Evolutionary conservation across 371 early-diverging fungal species (phyloP).

Genomic region (Zancudomyces culisetae): DNA sequence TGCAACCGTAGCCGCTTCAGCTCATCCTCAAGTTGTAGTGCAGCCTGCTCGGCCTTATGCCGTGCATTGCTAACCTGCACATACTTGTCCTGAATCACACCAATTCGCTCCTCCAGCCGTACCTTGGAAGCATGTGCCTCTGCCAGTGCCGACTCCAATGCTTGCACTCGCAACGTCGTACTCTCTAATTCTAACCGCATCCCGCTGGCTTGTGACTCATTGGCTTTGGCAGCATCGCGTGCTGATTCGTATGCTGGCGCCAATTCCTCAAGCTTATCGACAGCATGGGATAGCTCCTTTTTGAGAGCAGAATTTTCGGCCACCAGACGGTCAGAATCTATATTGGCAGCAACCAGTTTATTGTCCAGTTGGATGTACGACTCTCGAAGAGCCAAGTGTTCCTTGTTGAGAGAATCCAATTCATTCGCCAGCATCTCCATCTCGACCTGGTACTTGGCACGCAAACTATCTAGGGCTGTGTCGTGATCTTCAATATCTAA

Average conservation of each 20-base stretch:
- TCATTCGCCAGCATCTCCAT: conserved; percentile 48
- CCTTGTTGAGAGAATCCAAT: conserved; percentile 48
- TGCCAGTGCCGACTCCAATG: conserved; percentile 20
- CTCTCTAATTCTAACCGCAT: conserved; percentile 6
- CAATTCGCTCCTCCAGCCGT: conserved; percentile 43
- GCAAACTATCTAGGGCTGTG: conserved; percentile 32
- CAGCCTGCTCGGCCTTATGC: conserved; percentile 36
- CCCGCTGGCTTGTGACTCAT: conserved; percentile 14
- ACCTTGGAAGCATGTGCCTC: conserved; percentile 42
- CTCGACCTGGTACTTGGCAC: conserved; percentile 56
- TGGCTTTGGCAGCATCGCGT: conserved; percentile 21
- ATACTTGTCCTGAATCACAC: conserved; percentile 51
- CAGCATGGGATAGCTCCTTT: conserved; percentile 20
- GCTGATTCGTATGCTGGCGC: conserved; percentile 25
- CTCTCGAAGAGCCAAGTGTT: conserved; percentile 39
- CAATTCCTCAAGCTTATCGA: conserved; percentile 24
- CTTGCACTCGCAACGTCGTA: not conserved
- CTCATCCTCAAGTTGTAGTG: conserved; percentile 51
- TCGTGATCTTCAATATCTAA: conserved; percentile 53
- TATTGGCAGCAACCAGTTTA: conserved; percentile 24
- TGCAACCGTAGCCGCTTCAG: conserved; percentile 35
- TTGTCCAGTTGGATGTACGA: conserved; percentile 31
- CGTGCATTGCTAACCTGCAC: conserved; percentile 34
- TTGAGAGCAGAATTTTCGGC: conserved; percentile 17
- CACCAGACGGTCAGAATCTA: conserved; percentile 19